These are phyloP conservation scores for Aspergillus sp. DNA, from an alignment of 2,329 filamentous ascomycete species.

Conservation along the genomic window DNA sequence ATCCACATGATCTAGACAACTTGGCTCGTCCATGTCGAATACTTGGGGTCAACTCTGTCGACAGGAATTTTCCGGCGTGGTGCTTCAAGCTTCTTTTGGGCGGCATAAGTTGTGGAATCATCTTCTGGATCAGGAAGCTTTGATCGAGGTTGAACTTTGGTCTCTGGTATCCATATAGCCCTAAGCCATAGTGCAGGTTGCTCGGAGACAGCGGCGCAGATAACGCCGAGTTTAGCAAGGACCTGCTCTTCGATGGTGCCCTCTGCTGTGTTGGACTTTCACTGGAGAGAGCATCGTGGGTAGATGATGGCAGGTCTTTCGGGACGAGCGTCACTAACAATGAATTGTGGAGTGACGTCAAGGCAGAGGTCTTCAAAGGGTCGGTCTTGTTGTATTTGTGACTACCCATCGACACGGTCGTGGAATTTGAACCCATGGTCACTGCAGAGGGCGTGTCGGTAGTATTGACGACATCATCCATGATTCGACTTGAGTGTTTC, in stretches of 20 bases:
- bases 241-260: background rate
- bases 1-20: background rate
- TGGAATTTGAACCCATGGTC: background rate
- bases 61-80: background rate
- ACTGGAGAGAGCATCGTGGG: background rate
- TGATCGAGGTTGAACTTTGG: background rate
- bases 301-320: background rate
- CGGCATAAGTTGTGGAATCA: background rate
- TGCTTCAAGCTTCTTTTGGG: background rate
- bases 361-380: background rate
- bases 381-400: background rate
- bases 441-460: background rate
- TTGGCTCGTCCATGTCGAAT: background rate
- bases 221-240: background rate
- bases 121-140: background rate
- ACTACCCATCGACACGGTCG: background rate
- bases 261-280: background rate
- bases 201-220: background rate
- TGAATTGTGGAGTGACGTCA: background rate
- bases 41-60: background rate
- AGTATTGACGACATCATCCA: background rate
- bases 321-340: background rate
- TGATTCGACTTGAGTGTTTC: background rate
- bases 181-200: background rate
- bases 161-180: background rate